Conservation (phyloP, 2,329 filamentous ascomycete species). For the Drechslerella stenobrocha region DNA sequence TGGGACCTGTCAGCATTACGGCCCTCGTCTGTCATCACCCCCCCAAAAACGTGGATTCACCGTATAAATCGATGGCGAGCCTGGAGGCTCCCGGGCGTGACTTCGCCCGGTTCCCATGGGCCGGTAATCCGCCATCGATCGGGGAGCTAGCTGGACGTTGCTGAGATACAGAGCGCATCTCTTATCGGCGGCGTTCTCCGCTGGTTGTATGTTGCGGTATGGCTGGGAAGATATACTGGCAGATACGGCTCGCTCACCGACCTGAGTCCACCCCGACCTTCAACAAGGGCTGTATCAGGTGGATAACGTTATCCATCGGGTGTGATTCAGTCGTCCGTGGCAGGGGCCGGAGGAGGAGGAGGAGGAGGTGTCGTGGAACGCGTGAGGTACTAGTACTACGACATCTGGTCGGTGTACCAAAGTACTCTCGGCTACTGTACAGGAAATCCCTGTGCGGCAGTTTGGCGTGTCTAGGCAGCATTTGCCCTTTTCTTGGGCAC, state of each 20-base stretch:
- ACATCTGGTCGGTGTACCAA: slow-evolving; percentile 30
- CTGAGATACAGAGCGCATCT: background rate
- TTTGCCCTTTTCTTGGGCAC: no score
- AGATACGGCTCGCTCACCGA: background rate
- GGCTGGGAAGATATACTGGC: background rate
- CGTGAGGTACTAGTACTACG: slow-evolving; percentile 9
- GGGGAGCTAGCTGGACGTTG: background rate
- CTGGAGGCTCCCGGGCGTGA: background rate
- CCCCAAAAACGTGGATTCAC: slow-evolving; percentile 34
- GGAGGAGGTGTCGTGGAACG: background rate
- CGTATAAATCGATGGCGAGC: slow-evolving; percentile 20
- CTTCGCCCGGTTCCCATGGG: background rate
- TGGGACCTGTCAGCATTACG: background rate
- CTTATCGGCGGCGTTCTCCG: background rate
- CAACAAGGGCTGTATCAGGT: background rate
- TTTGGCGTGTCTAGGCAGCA: no score
- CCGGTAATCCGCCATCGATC: background rate
- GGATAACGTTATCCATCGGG: slow-evolving; percentile 39
- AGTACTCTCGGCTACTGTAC: no score
- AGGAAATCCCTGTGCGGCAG: no score
- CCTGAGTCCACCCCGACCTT: background rate
- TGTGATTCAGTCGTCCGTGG: slow-evolving; percentile 10
- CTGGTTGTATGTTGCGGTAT: background rate
- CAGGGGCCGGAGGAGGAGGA: no score
- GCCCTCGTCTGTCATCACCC: background rate